Conservation (phyloP, 345 rosid species). For the Pugionium dolabratum region DNA sequence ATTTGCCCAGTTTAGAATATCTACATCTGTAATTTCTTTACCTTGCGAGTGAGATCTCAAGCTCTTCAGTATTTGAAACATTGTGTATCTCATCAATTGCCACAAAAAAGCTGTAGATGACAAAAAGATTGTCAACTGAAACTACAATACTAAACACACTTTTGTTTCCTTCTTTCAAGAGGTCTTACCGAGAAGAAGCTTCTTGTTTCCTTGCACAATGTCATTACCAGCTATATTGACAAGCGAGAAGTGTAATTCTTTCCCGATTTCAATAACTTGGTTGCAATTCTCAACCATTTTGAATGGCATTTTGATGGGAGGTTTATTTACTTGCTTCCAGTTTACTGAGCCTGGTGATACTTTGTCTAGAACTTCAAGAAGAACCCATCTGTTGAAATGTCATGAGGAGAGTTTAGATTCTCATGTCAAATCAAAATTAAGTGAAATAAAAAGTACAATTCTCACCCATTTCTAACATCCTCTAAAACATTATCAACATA, state of each 20-base stretch:
- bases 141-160: background rate
- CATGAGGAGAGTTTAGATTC: constrained; percentile 2
- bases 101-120: constrained; percentile 66
- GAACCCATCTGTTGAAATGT: constrained; percentile 64
- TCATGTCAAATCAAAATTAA: background rate
- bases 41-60: constrained; percentile 76
- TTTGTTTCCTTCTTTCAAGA: background rate
- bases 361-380: constrained; percentile 82
- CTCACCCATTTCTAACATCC: constrained; percentile 86
- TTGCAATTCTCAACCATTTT: constrained; percentile 90
- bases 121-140: background rate
- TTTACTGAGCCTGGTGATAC: constrained; percentile 64
- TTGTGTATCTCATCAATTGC: constrained; percentile 87
- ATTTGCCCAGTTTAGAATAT: constrained; percentile 86
- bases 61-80: constrained; percentile 83
- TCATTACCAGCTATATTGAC: constrained; percentile 89
- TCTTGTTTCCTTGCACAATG: constrained; percentile 90
- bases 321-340: constrained; percentile 83
- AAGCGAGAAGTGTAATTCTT: constrained; percentile 71
- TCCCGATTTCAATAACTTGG: constrained; percentile 77
- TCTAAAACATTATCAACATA: constrained; percentile 74
- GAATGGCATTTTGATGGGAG: constrained; percentile 94
- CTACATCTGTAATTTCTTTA: constrained; percentile 77
- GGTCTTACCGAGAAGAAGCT: constrained; percentile 65
- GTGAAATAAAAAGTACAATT: background rate